Evolutionary conservation across 352 stramenopile genomes (phyloP).

Genomic region (Phytophthora pisi): DNA sequence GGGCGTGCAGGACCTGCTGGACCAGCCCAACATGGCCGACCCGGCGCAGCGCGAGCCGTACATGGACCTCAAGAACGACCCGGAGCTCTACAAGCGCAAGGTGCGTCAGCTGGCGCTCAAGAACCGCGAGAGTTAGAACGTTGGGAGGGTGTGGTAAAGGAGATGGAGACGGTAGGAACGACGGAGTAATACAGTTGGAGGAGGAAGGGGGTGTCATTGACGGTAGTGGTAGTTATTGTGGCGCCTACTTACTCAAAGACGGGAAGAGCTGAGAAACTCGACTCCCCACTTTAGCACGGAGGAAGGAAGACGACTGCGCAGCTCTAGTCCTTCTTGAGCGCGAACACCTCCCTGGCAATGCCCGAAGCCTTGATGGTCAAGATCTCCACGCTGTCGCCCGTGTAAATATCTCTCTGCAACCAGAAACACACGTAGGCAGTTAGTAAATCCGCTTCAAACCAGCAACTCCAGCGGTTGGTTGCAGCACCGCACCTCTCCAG

Average conservation of each 20-base stretch:
- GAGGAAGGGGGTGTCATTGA: constrained; percentile 11
- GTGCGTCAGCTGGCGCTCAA: constrained; percentile 84
- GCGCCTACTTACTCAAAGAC: constrained; percentile 4
- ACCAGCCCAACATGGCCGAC: constrained; percentile 89
- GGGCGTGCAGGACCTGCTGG: constrained; percentile 93
- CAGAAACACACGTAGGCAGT: neutral
- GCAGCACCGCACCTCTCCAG: constrained; percentile 83
- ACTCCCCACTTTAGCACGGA: constrained; percentile 9
- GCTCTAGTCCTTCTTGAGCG: constrained; percentile 96
- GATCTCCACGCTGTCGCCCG: constrained; percentile 98
- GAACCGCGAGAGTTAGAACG: constrained; percentile 78
- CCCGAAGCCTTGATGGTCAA: constrained; percentile 95
- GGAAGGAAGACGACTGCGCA: constrained; percentile 1
- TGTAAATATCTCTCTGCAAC: constrained; percentile 98
- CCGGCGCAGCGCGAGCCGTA: constrained; percentile 87
- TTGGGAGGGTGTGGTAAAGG: neutral
- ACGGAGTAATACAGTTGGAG: constrained; percentile 4
- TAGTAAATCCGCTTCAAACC: too few species aligned
- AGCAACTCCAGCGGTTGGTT: too few species aligned
- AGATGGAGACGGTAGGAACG: neutral
- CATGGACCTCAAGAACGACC: constrained; percentile 90
- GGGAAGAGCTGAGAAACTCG: constrained; percentile 1
- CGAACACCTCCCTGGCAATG: constrained; percentile 91
- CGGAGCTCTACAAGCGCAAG: constrained; percentile 89
- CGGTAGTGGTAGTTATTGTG: neutral